These are phyloP conservation scores for Trematosphaeria pertusa DNA, from an alignment of 2,329 filamentous ascomycete genomes.

Conservation along the genomic window DNA sequence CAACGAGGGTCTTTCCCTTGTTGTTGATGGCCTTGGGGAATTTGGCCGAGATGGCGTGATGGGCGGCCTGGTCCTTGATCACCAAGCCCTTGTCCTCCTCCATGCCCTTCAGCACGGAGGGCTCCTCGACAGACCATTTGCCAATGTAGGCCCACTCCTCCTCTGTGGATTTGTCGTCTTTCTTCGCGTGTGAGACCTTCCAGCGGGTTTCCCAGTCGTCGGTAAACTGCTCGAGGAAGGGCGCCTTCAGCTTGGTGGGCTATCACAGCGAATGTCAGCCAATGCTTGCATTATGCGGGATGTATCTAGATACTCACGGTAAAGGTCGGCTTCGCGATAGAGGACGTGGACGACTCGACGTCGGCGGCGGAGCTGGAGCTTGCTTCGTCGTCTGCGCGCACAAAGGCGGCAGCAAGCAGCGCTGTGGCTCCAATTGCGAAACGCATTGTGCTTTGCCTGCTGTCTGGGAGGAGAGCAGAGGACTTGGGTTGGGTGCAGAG, in stretches of 20 bases:
- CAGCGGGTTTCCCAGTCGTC: slow-evolving; percentile 93
- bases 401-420: slow-evolving; percentile 74
- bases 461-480: slow-evolving; percentile 37
- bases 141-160: slow-evolving; percentile 96
- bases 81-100: slow-evolving; percentile 96
- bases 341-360: slow-evolving; percentile 63
- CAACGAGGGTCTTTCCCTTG: slow-evolving; percentile 95
- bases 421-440: slow-evolving; percentile 77
- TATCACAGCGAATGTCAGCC: slow-evolving; percentile 51
- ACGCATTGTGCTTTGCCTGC: slow-evolving; percentile 50
- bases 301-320: slow-evolving; percentile 69
- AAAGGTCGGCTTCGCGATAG: slow-evolving; percentile 78
- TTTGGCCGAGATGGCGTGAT: slow-evolving; percentile 99
- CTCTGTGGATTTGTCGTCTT: slow-evolving; percentile 80
- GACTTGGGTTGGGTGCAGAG: slow-evolving; percentile 26
- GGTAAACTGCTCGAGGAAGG: slow-evolving; percentile 98
- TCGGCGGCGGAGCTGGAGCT: slow-evolving; percentile 52
- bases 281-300: neutral
- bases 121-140: slow-evolving; percentile 97
- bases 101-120: slow-evolving; percentile 86
- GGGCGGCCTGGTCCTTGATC: slow-evolving; percentile 95
- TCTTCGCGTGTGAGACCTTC: slow-evolving; percentile 96
- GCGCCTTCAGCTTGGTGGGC: slow-evolving; percentile 87
- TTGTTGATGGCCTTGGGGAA: slow-evolving; percentile 96
- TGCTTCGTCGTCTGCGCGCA: slow-evolving; percentile 70